Conservation (phyloP, 805 yeast genomes). For the Pichia phayaonensis region DNA sequence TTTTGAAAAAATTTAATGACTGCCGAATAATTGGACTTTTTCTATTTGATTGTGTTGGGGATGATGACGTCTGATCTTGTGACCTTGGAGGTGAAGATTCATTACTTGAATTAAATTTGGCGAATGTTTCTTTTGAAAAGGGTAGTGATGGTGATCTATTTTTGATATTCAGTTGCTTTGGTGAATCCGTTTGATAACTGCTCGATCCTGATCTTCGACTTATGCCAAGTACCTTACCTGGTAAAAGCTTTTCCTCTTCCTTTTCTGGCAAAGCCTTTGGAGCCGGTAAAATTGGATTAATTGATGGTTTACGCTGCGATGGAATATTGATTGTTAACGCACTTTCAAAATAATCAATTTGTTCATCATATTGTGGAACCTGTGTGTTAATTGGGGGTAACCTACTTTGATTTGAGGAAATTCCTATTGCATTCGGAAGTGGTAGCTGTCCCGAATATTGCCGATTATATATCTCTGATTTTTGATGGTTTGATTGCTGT, state of each 20-base stretch:
- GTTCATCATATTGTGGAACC: background rate
- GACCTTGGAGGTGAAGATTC: background rate
- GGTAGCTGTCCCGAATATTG: background rate
- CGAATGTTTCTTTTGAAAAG: background rate
- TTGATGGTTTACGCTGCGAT: background rate
- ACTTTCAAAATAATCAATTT: background rate
- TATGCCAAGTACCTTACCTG: conserved; percentile 1
- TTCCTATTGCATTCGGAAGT: background rate
- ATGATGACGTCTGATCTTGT: conserved; percentile 1
- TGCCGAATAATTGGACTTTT: conserved; percentile 33
- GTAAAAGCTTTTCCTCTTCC: background rate
- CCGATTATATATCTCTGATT: background rate
- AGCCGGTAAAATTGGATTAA: background rate
- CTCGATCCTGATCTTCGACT: conserved; percentile 1
- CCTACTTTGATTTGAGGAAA: background rate
- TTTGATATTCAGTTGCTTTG: background rate
- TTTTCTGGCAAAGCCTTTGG: background rate
- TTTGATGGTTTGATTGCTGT: background rate
- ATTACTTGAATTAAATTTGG: background rate
- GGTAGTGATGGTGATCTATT: conserved; percentile 19
- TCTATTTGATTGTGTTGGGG: conserved; percentile 1
- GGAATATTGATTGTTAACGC: background rate
- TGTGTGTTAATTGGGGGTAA: background rate
- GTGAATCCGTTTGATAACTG: background rate
- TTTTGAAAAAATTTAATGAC: conserved; percentile 30